Conservation (phyloP, 1,284 basidiomycete genomes). For the Puccinia novopanici region DNA sequence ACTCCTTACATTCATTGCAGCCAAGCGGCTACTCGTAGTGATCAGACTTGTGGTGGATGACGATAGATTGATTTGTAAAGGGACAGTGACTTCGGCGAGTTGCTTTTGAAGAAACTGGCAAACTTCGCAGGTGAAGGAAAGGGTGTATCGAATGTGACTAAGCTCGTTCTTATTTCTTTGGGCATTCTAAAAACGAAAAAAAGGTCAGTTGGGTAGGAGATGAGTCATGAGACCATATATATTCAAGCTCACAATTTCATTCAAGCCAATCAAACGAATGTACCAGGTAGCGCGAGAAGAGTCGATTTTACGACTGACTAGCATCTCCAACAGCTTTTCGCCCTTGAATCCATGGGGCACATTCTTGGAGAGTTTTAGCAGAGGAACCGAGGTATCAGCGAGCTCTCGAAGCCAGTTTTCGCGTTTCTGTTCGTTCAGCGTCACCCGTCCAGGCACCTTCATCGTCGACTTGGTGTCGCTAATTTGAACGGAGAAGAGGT, state of each 20-base stretch:
- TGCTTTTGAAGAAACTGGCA: conserved; percentile 77
- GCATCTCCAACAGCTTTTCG: conserved; percentile 82
- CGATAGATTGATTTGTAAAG: conserved; percentile 71
- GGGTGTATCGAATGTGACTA: conserved; percentile 47
- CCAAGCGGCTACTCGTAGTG: conserved; percentile 7
- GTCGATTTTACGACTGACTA: conserved; percentile 78
- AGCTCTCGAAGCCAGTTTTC: conserved; percentile 87
- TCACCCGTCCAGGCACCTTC: conserved; percentile 66
- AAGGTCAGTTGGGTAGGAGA: neutral
- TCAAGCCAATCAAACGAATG: conserved; percentile 87
- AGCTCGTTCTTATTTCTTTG: conserved; percentile 50
- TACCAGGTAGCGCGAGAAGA: conserved; percentile 92
- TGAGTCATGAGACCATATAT: neutral
- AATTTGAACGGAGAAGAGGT: conserved; percentile 51
- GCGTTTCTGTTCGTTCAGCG: conserved; percentile 83
- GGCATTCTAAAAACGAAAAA: conserved; percentile 31
- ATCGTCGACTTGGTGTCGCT: conserved; percentile 49
- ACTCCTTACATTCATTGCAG: conserved; percentile 68
- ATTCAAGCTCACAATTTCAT: conserved; percentile 72
- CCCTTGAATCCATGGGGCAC: conserved; percentile 93
- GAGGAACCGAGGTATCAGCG: conserved; percentile 81
- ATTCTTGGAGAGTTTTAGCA: conserved; percentile 79
- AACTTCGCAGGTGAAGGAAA: conserved; percentile 37
- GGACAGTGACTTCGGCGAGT: conserved; percentile 77
- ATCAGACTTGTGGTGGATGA: conserved; percentile 49